Conservation (phyloP, 371 early-diverging fungal species). For the Mortierella sp. region DNA sequence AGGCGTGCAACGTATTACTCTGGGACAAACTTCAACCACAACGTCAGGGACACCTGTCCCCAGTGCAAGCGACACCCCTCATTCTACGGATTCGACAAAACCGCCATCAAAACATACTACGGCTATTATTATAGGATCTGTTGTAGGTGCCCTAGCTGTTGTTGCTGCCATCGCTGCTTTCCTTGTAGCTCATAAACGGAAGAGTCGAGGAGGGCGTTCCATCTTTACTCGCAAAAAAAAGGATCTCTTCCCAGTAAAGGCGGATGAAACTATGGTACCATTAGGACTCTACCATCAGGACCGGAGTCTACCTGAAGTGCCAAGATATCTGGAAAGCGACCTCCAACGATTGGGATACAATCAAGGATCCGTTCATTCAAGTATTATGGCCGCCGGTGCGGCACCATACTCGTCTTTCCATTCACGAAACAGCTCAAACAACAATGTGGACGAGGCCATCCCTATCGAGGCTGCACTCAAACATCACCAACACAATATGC, state of each 20-base stretch:
- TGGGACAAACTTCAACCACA: background rate
- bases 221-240: slow-evolving; percentile 25
- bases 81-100: background rate
- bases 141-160: slow-evolving; percentile 17
- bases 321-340: slow-evolving; percentile 21
- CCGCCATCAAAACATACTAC: background rate
- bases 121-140: slow-evolving; percentile 26
- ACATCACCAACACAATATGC: slow-evolving; percentile 24
- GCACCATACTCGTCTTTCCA: background rate
- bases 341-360: slow-evolving; percentile 20
- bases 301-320: slow-evolving; percentile 27
- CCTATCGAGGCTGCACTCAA: slow-evolving; percentile 36
- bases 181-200: slow-evolving; percentile 15
- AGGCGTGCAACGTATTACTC: background rate
- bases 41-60: background rate
- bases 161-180: slow-evolving; percentile 11
- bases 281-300: slow-evolving; percentile 48
- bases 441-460: slow-evolving; percentile 35
- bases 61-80: background rate
- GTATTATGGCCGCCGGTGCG: background rate
- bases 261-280: slow-evolving; percentile 45
- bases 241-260: slow-evolving; percentile 39
- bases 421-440: slow-evolving; percentile 7
- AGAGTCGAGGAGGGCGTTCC: slow-evolving; percentile 5
- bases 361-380: background rate